Conservation (phyloP, 2,329 filamentous ascomycete species). For the Xylariaceae sp. region DNA sequence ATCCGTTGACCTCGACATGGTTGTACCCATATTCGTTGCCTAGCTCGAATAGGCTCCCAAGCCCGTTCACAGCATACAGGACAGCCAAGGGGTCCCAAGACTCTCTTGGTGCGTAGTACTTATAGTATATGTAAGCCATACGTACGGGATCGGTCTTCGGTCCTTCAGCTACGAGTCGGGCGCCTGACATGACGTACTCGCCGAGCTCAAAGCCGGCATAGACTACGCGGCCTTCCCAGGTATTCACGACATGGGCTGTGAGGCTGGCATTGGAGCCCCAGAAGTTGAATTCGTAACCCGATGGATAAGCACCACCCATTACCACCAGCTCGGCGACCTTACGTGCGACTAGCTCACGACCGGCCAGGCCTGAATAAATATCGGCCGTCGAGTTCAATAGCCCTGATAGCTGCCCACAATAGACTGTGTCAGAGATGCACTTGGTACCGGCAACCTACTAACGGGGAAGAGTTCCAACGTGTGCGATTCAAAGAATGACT, state of each 20-base stretch:
- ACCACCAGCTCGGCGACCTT: slow-evolving; percentile 47
- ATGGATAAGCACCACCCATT: slow-evolving; percentile 48
- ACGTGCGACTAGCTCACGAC: slow-evolving; percentile 34
- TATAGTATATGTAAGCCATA: slow-evolving; percentile 37
- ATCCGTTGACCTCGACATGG: slow-evolving; percentile 33
- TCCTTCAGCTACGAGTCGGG: slow-evolving; percentile 27
- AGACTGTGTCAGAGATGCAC: no score
- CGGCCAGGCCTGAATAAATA: slow-evolving; percentile 31
- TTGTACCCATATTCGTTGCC: slow-evolving; percentile 38
- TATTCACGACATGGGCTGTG: slow-evolving; percentile 41
- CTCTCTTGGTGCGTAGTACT: slow-evolving; percentile 27
- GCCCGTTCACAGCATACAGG: slow-evolving; percentile 34
- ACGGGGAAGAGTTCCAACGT: no score
- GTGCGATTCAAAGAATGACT: no score
- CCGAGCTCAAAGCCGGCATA: slow-evolving; percentile 43
- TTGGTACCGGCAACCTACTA: no score
- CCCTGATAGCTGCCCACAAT: slow-evolving; percentile 39
- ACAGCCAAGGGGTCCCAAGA: slow-evolving; percentile 41
- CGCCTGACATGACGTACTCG: slow-evolving; percentile 35
- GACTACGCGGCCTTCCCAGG: slow-evolving; percentile 36
- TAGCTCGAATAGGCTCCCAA: slow-evolving; percentile 32
- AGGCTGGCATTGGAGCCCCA: slow-evolving; percentile 32
- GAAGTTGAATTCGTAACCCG: slow-evolving; percentile 46
- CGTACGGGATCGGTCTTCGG: slow-evolving; percentile 31
- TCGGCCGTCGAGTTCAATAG: slow-evolving; percentile 42